A percentile compares a stretch with the other conserved stretches of the same genome.
phyloP scores from a whole-genome alignment of 2,329 filamentous ascomycete genomes.

The Epichloe gansuensis region DNA sequence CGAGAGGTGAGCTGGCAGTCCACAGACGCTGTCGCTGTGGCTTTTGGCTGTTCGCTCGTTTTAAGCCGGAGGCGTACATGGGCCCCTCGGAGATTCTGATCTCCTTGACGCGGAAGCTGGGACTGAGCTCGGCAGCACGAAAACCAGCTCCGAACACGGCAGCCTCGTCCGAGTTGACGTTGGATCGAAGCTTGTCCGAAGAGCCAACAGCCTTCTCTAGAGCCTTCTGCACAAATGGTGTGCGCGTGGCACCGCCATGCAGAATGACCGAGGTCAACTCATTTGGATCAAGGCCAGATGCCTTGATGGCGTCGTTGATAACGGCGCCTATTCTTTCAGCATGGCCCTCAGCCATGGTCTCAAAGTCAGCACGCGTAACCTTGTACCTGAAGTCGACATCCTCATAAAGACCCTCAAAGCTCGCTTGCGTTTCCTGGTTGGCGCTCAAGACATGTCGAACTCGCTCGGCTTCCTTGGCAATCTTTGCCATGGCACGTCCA shows the following conservation, averaged over 20 bases:
- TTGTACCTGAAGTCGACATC: conserved; percentile 93
- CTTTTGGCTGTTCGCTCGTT: conserved; percentile 59
- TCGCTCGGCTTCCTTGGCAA: conserved; percentile 87
- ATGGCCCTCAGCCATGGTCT: conserved; percentile 59
- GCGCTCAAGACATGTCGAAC: conserved; percentile 84
- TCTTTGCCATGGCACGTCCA: conserved; percentile 74
- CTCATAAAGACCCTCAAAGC: conserved; percentile 82
- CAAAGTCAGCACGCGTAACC: conserved; percentile 67
- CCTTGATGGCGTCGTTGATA: conserved; percentile 61
- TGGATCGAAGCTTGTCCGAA: conserved; percentile 72
- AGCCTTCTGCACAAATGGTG: conserved; percentile 85
- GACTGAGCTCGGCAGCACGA: conserved; percentile 81
- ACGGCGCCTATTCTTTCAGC: conserved; percentile 55
- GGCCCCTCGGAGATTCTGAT: conserved; percentile 73
- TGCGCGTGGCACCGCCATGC: conserved; percentile 80
- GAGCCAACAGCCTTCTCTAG: conserved; percentile 65
- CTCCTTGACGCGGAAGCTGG: conserved; percentile 95
- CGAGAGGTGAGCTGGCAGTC: conserved; percentile 62
- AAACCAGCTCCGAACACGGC: conserved; percentile 94
- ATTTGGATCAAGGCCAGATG: conserved; percentile 57
- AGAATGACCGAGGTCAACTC: conserved; percentile 87
- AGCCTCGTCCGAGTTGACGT: conserved; percentile 94
- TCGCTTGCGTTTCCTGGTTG: conserved; percentile 68
- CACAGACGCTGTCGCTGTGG: conserved; percentile 72
- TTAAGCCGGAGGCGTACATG: conserved; percentile 61